Conservation (phyloP, 768 basidiomycete genomes). For the Xerocomellus chrysenteron region DNA sequence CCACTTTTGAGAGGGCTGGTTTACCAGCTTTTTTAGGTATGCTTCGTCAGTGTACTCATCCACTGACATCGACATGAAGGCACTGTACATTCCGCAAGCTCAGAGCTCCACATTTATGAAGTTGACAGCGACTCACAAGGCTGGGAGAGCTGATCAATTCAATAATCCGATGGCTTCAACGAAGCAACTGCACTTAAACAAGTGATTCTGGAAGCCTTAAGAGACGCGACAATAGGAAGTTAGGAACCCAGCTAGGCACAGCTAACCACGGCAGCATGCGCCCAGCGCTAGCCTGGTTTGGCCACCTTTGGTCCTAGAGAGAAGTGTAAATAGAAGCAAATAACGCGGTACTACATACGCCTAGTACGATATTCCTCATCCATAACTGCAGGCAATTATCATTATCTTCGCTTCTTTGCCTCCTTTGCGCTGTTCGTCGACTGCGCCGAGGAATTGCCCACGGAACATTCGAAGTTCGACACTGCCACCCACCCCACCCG, state of each 20-base stretch:
- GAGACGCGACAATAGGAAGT: neutral
- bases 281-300: conserved; percentile 4
- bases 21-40: conserved; percentile 9
- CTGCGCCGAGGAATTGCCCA: neutral
- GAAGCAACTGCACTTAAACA: conserved; percentile 6
- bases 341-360: too few relatives aligned
- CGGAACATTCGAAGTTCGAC: conserved; percentile 5
- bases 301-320: conserved; percentile 3
- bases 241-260: neutral
- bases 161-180: neutral
- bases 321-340: conserved; percentile 3
- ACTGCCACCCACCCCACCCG: too few relatives aligned
- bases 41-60: neutral
- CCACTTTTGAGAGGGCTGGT: neutral
- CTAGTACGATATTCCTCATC: too few relatives aligned
- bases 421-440: neutral
- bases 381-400: too few relatives aligned
- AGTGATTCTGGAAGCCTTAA: neutral
- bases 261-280: neutral
- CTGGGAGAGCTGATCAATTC: neutral
- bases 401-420: neutral
- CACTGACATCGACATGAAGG: neutral
- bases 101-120: neutral
- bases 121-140: neutral
- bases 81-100: neutral